phyloP scores from a whole-genome alignment of 257 asterid genomes.

The Solanum virginianum region DNA sequence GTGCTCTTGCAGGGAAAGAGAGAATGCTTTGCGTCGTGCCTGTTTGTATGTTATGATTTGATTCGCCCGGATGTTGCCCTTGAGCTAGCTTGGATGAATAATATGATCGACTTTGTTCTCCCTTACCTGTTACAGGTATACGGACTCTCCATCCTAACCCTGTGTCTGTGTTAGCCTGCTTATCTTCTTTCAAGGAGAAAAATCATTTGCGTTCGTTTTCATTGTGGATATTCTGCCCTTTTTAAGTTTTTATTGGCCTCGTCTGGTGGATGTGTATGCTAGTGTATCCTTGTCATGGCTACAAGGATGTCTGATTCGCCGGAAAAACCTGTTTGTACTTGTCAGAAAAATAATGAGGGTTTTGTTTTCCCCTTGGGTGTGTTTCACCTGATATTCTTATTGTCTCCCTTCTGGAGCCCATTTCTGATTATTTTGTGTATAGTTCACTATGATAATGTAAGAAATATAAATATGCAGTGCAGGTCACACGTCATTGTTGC shows the following conservation, averaged over 20 bases:
- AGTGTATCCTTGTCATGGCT: neutral
- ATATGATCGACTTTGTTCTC: conserved; percentile 92
- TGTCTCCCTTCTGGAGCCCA: neutral
- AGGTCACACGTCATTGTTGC: neutral
- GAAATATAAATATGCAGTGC: neutral
- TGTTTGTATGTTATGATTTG: conserved; percentile 91
- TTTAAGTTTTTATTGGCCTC: neutral
- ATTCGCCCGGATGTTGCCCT: conserved; percentile 90
- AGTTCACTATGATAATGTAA: neutral
- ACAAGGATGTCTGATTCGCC: neutral
- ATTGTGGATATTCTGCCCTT: neutral
- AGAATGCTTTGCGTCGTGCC: conserved; percentile 98
- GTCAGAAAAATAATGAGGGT: neutral
- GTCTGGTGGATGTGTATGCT: neutral
- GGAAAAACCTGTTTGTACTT: neutral
- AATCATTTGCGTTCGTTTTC: neutral
- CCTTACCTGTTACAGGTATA: conserved; percentile 91
- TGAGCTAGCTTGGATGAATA: conserved; percentile 96
- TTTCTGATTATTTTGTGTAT: neutral
- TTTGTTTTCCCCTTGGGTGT: neutral
- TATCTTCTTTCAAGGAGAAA: neutral
- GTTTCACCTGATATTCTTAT: neutral
- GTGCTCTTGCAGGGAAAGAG: conserved; percentile 70
- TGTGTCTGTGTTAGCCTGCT: neutral
- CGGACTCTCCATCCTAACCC: neutral